Evolutionary conservation across 805 yeast genomes (phyloP).

Genomic region (Ogataea paradorogensis): DNA sequence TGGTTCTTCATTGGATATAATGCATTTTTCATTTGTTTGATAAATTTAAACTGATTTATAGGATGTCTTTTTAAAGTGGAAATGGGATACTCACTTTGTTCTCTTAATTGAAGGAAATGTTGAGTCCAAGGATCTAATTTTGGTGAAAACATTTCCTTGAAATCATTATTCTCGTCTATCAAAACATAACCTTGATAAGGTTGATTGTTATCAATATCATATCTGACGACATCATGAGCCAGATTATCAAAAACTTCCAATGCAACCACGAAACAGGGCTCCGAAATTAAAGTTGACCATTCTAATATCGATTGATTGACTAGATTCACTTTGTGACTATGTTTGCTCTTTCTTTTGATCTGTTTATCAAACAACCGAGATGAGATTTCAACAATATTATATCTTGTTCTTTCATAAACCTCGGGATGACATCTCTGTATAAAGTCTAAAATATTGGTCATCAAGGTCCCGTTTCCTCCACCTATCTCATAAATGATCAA

Average conservation of each 20-base stretch:
- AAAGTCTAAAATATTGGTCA: slow-evolving; percentile 70
- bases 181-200: slow-evolving; percentile 80
- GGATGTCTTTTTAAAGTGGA: slow-evolving; percentile 48
- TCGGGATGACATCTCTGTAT: slow-evolving; percentile 64
- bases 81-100: slow-evolving; percentile 40
- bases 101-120: slow-evolving; percentile 55
- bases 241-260: slow-evolving; percentile 83
- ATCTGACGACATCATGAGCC: slow-evolving; percentile 76
- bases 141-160: slow-evolving; percentile 67
- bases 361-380: slow-evolving; percentile 60
- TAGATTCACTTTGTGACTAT: slow-evolving; percentile 55
- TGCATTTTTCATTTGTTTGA: slow-evolving; percentile 44
- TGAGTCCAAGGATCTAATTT: slow-evolving; percentile 56
- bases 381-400: slow-evolving; percentile 72
- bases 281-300: slow-evolving; percentile 58
- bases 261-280: slow-evolving; percentile 76
- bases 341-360: slow-evolving; percentile 35
- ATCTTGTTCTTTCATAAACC: slow-evolving; percentile 63
- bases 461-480: slow-evolving; percentile 85
- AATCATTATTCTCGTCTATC: slow-evolving; percentile 69
- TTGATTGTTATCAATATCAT: slow-evolving; percentile 61
- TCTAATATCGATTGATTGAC: slow-evolving; percentile 74
- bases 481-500: slow-evolving; percentile 83
- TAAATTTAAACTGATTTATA: slow-evolving; percentile 44
- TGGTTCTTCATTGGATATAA: slow-evolving; percentile 65